Evolutionary conservation across 805 yeast species (phyloP).

Genomic region (Lipomyces oligophaga): DNA sequence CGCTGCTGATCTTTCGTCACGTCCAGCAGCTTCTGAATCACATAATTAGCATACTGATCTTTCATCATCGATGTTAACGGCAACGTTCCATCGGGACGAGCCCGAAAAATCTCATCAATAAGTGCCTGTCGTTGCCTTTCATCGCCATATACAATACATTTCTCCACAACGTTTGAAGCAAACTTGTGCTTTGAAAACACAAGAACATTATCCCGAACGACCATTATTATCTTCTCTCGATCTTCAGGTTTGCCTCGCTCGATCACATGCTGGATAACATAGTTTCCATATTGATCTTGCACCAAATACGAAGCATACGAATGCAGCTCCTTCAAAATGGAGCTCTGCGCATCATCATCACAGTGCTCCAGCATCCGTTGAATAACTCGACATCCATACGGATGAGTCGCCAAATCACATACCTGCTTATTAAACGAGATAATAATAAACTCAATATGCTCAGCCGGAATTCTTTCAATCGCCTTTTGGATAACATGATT

Average conservation of each 20-base stretch:
- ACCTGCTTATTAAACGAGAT: slow-evolving; percentile 59
- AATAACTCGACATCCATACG: slow-evolving; percentile 96
- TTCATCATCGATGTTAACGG: slow-evolving; percentile 84
- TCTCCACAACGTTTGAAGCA: slow-evolving; percentile 96
- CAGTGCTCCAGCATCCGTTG: slow-evolving; percentile 88
- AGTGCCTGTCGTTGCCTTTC: slow-evolving; percentile 57
- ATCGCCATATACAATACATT: slow-evolving; percentile 74
- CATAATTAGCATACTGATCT: slow-evolving; percentile 97
- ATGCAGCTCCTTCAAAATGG: slow-evolving; percentile 67
- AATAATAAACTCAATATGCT: slow-evolving; percentile 64
- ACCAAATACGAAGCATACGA: slow-evolving; percentile 69
- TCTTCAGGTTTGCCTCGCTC: slow-evolving; percentile 67
- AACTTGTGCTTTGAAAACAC: slow-evolving; percentile 91
- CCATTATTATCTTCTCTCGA: slow-evolving; percentile 56
- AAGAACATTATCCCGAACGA: slow-evolving; percentile 69
- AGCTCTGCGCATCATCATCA: slow-evolving; percentile 56
- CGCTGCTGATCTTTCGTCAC: slow-evolving; percentile 69
- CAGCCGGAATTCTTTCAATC: slow-evolving; percentile 78
- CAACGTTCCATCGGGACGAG: slow-evolving; percentile 38
- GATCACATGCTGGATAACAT: slow-evolving; percentile 92
- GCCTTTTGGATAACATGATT: slow-evolving; percentile 96
- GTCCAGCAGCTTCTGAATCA: slow-evolving; percentile 89
- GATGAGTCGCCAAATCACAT: slow-evolving; percentile 86
- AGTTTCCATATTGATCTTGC: slow-evolving; percentile 96
- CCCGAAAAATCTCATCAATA: slow-evolving; percentile 53